Conservation (phyloP, 495 filamentous ascomycete species). For the Neurospora sp. region DNA sequence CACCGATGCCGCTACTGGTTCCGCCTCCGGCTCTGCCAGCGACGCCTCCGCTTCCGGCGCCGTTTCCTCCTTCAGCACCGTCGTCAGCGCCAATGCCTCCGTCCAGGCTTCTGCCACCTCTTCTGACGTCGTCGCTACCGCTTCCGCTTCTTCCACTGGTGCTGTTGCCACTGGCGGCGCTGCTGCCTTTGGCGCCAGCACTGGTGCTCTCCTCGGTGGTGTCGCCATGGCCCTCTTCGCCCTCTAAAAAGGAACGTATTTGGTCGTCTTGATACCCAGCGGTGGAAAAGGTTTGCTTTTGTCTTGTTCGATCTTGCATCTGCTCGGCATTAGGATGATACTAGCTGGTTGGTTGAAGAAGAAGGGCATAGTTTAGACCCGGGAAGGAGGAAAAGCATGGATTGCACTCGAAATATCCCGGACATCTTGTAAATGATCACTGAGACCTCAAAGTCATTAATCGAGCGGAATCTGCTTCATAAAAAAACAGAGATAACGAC, state of each 20-base stretch:
- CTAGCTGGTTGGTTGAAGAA: background rate
- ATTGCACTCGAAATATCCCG: background rate
- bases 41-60: constrained; percentile 6
- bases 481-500: background rate
- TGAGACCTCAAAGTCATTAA: background rate
- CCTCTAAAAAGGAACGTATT: constrained; percentile 21
- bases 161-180: constrained; percentile 21
- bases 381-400: background rate
- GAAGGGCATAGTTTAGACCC: background rate
- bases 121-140: background rate
- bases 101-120: constrained; percentile 6
- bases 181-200: constrained; percentile 20
- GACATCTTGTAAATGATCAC: background rate
- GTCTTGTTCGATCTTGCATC: background rate
- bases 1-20: background rate
- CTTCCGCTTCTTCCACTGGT: constrained; percentile 5
- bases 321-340: background rate
- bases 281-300: background rate
- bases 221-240: constrained; percentile 31
- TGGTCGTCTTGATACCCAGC: background rate
- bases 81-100: constrained; percentile 2
- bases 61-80: constrained; percentile 1
- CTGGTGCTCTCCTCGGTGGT: constrained; percentile 29
- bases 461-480: background rate
- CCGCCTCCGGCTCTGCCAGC: background rate